phyloP scores from a whole-genome alignment of 1,284 basidiomycete species.

The Fomitopsis betulina region DNA sequence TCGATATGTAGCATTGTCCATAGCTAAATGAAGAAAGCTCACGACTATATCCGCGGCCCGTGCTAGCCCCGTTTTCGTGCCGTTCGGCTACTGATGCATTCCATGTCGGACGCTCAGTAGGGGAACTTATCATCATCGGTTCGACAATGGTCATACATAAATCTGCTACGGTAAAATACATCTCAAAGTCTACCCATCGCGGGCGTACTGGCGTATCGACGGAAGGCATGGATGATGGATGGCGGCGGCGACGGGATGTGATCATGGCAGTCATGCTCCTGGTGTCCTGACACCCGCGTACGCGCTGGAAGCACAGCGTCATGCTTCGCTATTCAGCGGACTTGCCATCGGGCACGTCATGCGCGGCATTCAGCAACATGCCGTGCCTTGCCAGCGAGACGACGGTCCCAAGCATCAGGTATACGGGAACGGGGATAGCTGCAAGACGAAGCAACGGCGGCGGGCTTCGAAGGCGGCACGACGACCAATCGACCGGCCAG shows the following conservation, averaged over 20 bases:
- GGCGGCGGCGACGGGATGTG: background rate
- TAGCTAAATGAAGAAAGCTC: background rate
- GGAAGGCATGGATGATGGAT: background rate
- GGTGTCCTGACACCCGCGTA: background rate
- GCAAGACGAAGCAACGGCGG: conserved; percentile 19
- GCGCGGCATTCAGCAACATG: background rate
- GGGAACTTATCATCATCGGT: background rate
- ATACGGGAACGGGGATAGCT: conserved; percentile 12
- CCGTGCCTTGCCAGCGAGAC: background rate
- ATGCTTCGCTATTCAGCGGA: conserved; percentile 1
- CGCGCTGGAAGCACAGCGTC: background rate
- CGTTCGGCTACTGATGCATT: background rate
- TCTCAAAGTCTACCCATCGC: background rate
- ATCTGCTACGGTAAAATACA: background rate
- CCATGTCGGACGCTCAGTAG: background rate
- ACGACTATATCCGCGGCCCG: background rate
- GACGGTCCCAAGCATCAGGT: background rate
- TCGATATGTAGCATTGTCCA: background rate
- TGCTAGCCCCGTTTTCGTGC: background rate
- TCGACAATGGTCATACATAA: background rate
- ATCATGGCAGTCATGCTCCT: background rate
- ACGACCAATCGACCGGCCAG: conserved; percentile 1
- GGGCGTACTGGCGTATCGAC: background rate
- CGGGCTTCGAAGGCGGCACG: conserved; percentile 2
- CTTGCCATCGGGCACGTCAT: background rate